Evolutionary conservation across 257 asterid genomes (phyloP).

Genomic region (Rhazya stricta): DNA sequence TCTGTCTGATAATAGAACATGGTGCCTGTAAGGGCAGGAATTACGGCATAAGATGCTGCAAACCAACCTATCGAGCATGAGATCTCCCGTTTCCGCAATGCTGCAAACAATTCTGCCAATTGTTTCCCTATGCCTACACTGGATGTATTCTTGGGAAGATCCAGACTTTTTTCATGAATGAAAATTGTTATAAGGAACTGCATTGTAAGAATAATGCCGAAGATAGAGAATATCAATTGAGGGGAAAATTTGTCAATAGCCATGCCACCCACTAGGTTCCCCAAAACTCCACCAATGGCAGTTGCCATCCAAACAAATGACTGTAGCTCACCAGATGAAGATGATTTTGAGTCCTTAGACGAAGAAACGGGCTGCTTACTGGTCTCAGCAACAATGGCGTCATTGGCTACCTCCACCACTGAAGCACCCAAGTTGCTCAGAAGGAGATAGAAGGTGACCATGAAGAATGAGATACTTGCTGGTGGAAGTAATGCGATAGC

Average conservation of each 20-base stretch:
- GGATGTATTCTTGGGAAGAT: constrained; percentile 60
- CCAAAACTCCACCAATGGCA: constrained; percentile 74
- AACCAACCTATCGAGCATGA: constrained; percentile 67
- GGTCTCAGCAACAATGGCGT: constrained; percentile 94
- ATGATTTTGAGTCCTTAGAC: constrained; percentile 37
- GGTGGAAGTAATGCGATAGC: constrained; percentile 49
- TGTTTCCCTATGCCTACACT: constrained; percentile 43
- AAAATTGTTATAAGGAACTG: constrained; percentile 66
- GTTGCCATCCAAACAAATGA: constrained; percentile 96
- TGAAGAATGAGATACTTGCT: constrained; percentile 59
- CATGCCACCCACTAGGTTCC: constrained; percentile 73
- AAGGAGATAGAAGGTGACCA: constrained; percentile 63
- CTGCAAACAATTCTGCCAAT: constrained; percentile 51
- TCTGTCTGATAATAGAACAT: constrained; percentile 96
- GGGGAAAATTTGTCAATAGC: constrained; percentile 50
- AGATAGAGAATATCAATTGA: constrained; percentile 48
- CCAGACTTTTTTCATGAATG: constrained; percentile 54
- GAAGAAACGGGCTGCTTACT: constrained; percentile 46
- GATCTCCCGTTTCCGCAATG: constrained; percentile 64
- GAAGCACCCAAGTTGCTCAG: constrained; percentile 93
- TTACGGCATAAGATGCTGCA: constrained; percentile 63
- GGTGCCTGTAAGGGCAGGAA: constrained; percentile 83
- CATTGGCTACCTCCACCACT: constrained; percentile 88
- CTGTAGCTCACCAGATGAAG: constrained; percentile 67
- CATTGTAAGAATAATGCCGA: constrained; percentile 46